A percentile compares a stretch with the other conserved stretches of the same genome.
These are phyloP conservation scores for Saturnispora quitensis DNA, from an alignment of 805 yeast species.

Conservation along the genomic window DNA sequence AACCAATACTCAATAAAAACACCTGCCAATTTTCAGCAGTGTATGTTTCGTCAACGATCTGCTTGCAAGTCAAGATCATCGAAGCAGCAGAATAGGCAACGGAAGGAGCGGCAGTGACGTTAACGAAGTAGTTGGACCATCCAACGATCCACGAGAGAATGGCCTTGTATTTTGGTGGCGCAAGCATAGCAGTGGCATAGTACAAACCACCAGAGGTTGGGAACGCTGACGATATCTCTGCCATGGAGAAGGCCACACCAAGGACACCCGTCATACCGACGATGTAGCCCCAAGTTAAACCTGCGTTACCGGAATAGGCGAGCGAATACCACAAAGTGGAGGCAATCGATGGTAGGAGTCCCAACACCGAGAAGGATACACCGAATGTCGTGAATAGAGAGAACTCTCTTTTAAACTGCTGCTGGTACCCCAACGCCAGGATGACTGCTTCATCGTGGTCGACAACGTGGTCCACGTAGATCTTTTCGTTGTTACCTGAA, in stretches of 20 bases:
- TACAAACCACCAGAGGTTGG: constrained; percentile 66
- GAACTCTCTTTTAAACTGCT: constrained; percentile 57
- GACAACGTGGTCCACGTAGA: constrained; percentile 38
- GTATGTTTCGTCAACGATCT: constrained; percentile 33
- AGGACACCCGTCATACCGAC: constrained; percentile 47
- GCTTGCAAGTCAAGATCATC: constrained; percentile 44
- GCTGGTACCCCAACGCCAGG: constrained; percentile 52
- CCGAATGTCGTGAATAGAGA: constrained; percentile 47
- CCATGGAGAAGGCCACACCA: constrained; percentile 52
- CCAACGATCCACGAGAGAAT: constrained; percentile 54
- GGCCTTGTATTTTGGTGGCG: constrained; percentile 47
- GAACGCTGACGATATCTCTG: constrained; percentile 55
- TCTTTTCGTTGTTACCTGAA: constrained; percentile 18
- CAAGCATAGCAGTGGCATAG: constrained; percentile 54
- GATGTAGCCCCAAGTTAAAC: constrained; percentile 56
- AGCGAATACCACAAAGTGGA: constrained; percentile 54
- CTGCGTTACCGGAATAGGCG: constrained; percentile 53
- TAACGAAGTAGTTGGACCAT: constrained; percentile 58
- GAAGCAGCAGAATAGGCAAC: constrained; percentile 49
- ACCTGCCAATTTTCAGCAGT: constrained; percentile 39
- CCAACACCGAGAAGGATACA: constrained; percentile 56
- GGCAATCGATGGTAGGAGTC: constrained; percentile 58
- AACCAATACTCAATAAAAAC: constrained; percentile 43
- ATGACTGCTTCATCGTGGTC: constrained; percentile 45
- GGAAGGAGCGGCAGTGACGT: constrained; percentile 53